phyloP scores from a whole-genome alignment of 306 rosid genomes.

The Prunus armeniaca region DNA sequence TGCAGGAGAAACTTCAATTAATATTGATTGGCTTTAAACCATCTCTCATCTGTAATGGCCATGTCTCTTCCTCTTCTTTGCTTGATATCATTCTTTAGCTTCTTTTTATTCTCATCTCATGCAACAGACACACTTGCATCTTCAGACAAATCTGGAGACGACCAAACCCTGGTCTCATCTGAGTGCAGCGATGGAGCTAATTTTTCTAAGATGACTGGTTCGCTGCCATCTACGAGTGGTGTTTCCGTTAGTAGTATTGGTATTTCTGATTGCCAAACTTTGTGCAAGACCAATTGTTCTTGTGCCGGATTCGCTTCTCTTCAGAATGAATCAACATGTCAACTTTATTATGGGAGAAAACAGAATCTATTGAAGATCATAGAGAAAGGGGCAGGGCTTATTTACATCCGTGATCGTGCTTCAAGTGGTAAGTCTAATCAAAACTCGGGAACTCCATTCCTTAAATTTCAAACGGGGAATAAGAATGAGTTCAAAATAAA shows the following conservation, averaged over 20 bases:
- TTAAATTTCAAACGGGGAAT: too few relatives aligned
- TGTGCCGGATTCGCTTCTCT: constrained; percentile 9
- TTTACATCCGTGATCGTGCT: constrained; percentile 1
- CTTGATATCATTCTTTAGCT: not conserved
- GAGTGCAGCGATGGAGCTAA: constrained; percentile 1
- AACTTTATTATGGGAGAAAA: constrained; percentile 5
- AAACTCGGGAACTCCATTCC: too few relatives aligned
- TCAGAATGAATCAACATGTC: constrained; percentile 2
- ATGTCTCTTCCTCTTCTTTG: not conserved
- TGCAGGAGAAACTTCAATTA: too few relatives aligned
- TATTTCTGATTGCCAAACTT: not conserved
- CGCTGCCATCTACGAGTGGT: not conserved
- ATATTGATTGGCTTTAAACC: too few relatives aligned
- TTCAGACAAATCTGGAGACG: constrained; percentile 2
- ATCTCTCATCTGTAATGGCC: not conserved
- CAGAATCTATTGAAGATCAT: not conserved
- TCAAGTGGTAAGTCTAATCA: constrained; percentile 2
- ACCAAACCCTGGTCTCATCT: not conserved
- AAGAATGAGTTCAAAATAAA: too few relatives aligned
- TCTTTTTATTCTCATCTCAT: constrained; percentile 2
- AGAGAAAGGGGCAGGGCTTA: not conserved
- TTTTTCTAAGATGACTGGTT: constrained; percentile 11
- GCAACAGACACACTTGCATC: constrained; percentile 7
- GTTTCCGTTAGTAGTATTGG: too few relatives aligned
- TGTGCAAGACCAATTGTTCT: constrained; percentile 22